Conservation (phyloP, 2,329 filamentous ascomycete genomes). For the Boeremia lycopersici region DNA sequence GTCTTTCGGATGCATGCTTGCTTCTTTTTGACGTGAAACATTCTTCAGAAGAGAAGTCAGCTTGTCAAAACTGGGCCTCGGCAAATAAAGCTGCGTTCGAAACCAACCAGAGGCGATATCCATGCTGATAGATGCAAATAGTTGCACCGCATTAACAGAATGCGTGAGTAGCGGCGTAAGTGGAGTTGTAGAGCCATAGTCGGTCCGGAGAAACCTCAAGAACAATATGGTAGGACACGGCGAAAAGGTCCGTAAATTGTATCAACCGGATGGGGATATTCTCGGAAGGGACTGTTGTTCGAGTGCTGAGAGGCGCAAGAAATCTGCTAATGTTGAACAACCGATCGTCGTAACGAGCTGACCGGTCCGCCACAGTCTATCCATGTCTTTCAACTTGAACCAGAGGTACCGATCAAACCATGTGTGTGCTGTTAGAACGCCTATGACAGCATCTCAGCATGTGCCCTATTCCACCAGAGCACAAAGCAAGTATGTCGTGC, state of each 20-base stretch:
- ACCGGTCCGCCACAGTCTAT: background rate
- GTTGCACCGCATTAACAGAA: conserved; percentile 15
- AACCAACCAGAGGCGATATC: background rate
- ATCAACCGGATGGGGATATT: background rate
- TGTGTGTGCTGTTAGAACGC: background rate
- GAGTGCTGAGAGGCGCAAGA: background rate
- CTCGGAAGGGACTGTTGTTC: background rate
- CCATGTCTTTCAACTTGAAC: background rate
- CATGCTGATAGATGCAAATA: background rate
- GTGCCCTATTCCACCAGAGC: background rate
- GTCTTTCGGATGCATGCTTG: background rate
- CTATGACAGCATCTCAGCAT: conserved; percentile 4
- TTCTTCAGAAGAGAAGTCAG: background rate
- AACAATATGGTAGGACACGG: background rate
- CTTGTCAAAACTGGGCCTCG: background rate
- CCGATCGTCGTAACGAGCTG: background rate
- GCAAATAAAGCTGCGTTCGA: background rate
- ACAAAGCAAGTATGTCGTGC: conserved; percentile 12
- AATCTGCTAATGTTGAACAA: background rate
- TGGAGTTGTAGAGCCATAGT: conserved; percentile 6
- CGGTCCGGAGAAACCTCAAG: conserved; percentile 1
- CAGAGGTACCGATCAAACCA: background rate
- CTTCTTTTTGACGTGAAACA: background rate
- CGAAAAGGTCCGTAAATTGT: background rate
- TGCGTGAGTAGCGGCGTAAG: conserved; percentile 6